Conservation (phyloP, 192 early-diverging fungal genomes). For the Umbelopsis isabellina region DNA sequence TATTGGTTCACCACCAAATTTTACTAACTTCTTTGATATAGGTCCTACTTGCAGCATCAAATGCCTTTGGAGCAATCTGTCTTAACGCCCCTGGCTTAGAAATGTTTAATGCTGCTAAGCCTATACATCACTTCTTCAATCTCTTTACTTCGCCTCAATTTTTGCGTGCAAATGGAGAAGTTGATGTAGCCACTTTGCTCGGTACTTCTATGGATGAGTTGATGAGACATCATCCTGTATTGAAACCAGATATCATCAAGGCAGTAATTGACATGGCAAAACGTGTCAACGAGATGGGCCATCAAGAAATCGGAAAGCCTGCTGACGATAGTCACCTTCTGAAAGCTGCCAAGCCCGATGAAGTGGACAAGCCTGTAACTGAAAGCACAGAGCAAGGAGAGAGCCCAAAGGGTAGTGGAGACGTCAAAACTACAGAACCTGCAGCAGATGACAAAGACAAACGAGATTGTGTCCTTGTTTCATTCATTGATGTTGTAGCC, state of each 20-base stretch:
- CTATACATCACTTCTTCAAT: constrained; percentile 74
- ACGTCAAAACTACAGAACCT: not conserved
- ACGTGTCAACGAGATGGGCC: constrained; percentile 64
- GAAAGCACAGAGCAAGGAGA: constrained; percentile 16
- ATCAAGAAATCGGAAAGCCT: constrained; percentile 33
- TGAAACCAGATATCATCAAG: constrained; percentile 75
- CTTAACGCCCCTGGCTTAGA: constrained; percentile 88
- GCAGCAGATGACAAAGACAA: constrained; percentile 52
- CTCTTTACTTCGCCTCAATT: constrained; percentile 79
- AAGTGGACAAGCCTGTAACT: constrained; percentile 12
- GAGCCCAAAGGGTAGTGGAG: not conserved
- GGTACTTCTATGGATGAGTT: constrained; percentile 93
- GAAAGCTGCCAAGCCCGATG: constrained; percentile 56
- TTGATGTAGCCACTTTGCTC: constrained; percentile 81
- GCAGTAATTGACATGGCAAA: constrained; percentile 73
- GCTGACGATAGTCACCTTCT: constrained; percentile 48
- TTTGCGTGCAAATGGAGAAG: constrained; percentile 77
- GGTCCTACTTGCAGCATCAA: constrained; percentile 78
- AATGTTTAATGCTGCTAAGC: constrained; percentile 71
- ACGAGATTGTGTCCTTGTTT: constrained; percentile 53
- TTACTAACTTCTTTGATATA: not conserved
- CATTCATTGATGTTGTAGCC: constrained; percentile 68
- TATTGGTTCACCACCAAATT: not conserved
- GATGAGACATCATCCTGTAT: constrained; percentile 89
- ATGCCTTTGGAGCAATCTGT: constrained; percentile 95